Evolutionary conservation across 805 yeast species (phyloP), one percentile per base, ranked within the genome.

Genomic region (Candida ficus): DNA sequence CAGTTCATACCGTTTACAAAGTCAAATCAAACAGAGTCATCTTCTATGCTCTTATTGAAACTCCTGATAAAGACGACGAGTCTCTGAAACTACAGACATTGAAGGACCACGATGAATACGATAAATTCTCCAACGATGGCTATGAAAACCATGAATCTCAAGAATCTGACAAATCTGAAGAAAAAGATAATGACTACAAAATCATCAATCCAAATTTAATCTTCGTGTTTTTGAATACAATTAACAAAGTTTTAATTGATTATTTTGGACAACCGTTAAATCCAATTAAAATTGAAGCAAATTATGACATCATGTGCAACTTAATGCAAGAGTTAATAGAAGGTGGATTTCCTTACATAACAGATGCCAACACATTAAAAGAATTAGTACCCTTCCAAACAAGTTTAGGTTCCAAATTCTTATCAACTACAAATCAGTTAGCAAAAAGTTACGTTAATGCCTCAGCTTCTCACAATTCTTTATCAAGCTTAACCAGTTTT

Each of bases 311-410:
- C 2, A 61, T 89, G 33, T 72, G 83, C 25, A 66, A 88, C 50
- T 61, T 91, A 28, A 63, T 90, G 45, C 83, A 79, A 53, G 93
- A 85, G 54, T 76, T 86, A 78, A 55, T 89, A 12, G 95, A 87
- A 50, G 80, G 77, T 29, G 90, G 91, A 4, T 68, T 72, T 26
- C 95, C 96, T 3, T 75, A 75, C 47, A 66, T 75, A 35, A 78
- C 88, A 0, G 95, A 89, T 48, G 67, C 78, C 39, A 86, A 87
- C 57, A 72, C 76, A 35, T 58, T 91, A 27, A 67, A 78, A 38
- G 91, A 83, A 39, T 60, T 80, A 9, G 79, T 89, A 0, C 95
- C 95, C 8, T 71, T 51, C 31, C 59, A 61, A 33, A 45, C 54
- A 7, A 61, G 64, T 23, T 43, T 66, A 4, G 49, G 56, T 1